Percentiles rank a stretch among this genome's conserved stretches.
These are phyloP conservation scores for Salix caprea DNA, from an alignment of 345 rosid genomes.

Conservation along the genomic window DNA sequence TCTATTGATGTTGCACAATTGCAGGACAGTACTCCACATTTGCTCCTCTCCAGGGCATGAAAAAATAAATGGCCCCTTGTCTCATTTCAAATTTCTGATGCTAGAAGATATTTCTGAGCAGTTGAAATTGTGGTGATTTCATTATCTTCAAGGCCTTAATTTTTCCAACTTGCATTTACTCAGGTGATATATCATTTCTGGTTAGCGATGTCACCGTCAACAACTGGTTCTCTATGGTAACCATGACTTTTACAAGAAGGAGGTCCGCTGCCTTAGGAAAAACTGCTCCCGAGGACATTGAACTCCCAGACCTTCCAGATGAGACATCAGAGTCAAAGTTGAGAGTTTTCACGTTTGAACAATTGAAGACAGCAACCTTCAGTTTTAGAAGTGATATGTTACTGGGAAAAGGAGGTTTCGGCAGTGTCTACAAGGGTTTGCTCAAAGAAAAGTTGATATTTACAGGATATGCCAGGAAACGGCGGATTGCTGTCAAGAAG, in stretches of 20 bases:
- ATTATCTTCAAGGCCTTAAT: no score
- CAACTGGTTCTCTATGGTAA: not conserved
- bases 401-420: slow-evolving; percentile 19
- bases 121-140: no score
- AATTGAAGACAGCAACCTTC: slow-evolving; percentile 12
- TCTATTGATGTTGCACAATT: no score
- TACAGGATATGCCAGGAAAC: not conserved
- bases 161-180: not conserved
- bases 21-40: no score
- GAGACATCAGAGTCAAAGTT: not conserved
- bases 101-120: no score
- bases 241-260: not conserved
- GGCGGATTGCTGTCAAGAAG: slow-evolving; percentile 15
- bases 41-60: no score
- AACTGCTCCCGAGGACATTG: not conserved
- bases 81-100: no score
- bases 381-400: slow-evolving; percentile 6
- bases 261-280: not conserved
- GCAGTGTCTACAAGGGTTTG: slow-evolving; percentile 14
- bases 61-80: no score
- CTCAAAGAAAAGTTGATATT: slow-evolving; percentile 9
- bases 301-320: not conserved
- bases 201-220: not conserved
- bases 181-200: not conserved
- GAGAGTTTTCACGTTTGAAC: slow-evolving; percentile 14